phyloP scores from a whole-genome alignment of 2,329 filamentous ascomycete genomes.

The Ciborinia camelliae region DNA sequence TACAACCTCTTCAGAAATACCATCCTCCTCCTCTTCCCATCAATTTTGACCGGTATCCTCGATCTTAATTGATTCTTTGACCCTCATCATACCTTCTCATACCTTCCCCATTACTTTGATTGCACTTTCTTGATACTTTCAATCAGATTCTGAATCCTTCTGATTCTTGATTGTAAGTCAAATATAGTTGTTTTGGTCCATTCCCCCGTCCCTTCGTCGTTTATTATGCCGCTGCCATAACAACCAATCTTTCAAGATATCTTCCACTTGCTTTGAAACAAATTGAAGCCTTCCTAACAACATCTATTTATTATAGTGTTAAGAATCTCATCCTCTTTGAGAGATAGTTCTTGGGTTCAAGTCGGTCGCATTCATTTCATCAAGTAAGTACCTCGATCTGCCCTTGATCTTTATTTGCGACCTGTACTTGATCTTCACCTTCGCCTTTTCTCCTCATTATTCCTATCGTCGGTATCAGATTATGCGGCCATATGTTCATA shows the following conservation, averaged over 20 bases:
- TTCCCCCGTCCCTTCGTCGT: too few relatives aligned
- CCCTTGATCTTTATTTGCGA: neutral
- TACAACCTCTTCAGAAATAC: too few relatives aligned
- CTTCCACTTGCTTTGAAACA: neutral
- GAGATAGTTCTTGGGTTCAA: neutral
- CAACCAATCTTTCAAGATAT: neutral
- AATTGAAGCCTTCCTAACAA: neutral
- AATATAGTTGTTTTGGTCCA: neutral
- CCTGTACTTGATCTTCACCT: neutral
- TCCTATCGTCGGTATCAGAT: neutral
- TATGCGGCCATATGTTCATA: neutral
- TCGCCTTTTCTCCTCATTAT: neutral
- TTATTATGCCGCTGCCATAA: neutral
- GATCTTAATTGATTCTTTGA: neutral
- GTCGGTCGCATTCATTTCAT: neutral
- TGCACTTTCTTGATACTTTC: neutral
- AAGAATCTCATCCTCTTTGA: neutral
- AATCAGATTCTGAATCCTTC: neutral
- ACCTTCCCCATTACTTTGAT: neutral
- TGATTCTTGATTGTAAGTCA: conserved; percentile 4
- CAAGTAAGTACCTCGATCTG: neutral
- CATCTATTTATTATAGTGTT: neutral
- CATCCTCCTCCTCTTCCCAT: too few relatives aligned
- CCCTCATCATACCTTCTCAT: neutral
- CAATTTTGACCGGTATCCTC: neutral